Evolutionary conservation across 2,329 filamentous ascomycete species (phyloP).

Genomic region (Epichloe elymi): DNA sequence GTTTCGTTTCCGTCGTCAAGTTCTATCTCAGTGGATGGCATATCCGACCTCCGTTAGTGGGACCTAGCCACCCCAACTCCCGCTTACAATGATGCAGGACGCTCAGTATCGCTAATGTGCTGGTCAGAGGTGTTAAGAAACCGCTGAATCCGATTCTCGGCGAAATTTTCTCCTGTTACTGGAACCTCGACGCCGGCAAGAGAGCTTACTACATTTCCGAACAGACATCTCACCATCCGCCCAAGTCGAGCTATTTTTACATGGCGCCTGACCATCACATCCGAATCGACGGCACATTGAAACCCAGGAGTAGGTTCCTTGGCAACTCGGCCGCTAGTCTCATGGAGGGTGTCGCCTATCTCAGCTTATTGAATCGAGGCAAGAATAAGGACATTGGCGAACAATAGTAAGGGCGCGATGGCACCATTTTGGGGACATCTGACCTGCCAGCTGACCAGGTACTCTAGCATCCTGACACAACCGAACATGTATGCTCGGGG

Average conservation of each 20-base stretch:
- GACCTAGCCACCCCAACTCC: neutral
- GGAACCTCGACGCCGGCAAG: constrained; percentile 77
- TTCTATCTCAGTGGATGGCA: constrained; percentile 99
- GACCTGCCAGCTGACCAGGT: constrained; percentile 2
- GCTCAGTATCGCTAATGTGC: neutral
- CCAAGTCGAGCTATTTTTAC: constrained; percentile 98
- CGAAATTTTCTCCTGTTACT: constrained; percentile 90
- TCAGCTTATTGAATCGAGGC: constrained; percentile 70
- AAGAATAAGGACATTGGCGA: constrained; percentile 54
- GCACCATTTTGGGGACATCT: neutral
- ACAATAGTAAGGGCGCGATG: constrained; percentile 58
- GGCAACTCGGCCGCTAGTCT: constrained; percentile 95
- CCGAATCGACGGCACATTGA: constrained; percentile 87
- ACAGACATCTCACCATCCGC: constrained; percentile 95
- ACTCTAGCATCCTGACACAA: constrained; percentile 69
- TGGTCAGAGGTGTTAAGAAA: constrained; percentile 81
- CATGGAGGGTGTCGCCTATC: constrained; percentile 91
- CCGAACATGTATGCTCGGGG: constrained; percentile 98
- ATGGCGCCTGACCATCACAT: constrained; percentile 91
- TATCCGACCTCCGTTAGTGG: constrained; percentile 81
- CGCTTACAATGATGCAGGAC: neutral
- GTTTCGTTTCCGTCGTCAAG: constrained; percentile 91
- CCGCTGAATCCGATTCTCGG: constrained; percentile 93
- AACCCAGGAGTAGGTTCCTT: constrained; percentile 86
- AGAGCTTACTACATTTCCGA: constrained; percentile 92